Evolutionary conservation across 129 eudicot genomes (phyloP).

Genomic region (Flaveria bidentis): DNA sequence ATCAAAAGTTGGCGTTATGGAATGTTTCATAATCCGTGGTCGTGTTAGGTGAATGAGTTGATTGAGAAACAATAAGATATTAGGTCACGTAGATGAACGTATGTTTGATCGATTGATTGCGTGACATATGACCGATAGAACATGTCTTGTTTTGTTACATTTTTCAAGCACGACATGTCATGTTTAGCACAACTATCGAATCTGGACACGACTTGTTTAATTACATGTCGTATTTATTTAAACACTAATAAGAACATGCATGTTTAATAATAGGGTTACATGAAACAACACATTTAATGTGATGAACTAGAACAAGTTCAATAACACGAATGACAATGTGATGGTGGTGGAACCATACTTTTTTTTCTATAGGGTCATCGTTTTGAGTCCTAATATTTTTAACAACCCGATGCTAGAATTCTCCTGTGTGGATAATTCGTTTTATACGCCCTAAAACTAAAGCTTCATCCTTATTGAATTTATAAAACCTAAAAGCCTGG

Average conservation of each 20-base stretch:
- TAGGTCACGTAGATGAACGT: neutral
- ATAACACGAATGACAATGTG: neutral
- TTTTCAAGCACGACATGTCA: neutral
- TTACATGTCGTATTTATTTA: neutral
- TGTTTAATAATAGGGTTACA: neutral
- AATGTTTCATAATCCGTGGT: slow-evolving; percentile 6
- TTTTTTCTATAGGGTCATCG: too few relatives aligned
- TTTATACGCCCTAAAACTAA: too few relatives aligned
- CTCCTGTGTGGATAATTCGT: too few relatives aligned
- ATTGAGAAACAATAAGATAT: neutral
- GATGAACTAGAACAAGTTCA: neutral
- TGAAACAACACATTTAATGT: neutral
- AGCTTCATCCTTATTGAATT: too few relatives aligned
- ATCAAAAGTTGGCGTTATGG: slow-evolving; percentile 18
- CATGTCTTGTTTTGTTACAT: neutral
- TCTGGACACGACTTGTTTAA: neutral
- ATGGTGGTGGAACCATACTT: too few relatives aligned
- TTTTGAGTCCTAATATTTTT: too few relatives aligned
- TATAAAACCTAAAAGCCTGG: too few relatives aligned
- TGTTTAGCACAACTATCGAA: neutral
- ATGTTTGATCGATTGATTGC: neutral
- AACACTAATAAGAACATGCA: neutral
- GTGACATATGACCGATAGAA: neutral
- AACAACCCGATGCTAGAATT: too few relatives aligned
- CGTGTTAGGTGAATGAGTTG: neutral